Evolutionary conservation across 1,284 basidiomycete species (phyloP), one percentile per base, ranked within the genome.

Genomic region (Apiotrichum montevideense): DNA sequence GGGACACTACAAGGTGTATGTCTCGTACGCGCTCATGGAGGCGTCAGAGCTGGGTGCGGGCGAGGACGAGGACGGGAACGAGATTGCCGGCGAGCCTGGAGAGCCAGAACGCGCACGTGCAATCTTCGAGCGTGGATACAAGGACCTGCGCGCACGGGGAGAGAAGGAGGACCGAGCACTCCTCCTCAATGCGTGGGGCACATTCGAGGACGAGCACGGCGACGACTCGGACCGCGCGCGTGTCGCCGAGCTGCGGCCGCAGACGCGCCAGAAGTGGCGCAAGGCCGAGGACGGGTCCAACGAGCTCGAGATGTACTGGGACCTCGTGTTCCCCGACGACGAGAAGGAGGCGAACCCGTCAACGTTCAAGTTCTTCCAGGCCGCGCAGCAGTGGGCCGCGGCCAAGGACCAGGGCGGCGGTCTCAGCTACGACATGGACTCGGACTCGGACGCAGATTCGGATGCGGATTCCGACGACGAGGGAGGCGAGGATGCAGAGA

Each of bases 271-370:
- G 79, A 85, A 87, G 66, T 85, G 89, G 66, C 81, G 86, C 54
- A 85, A 88, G 66, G 85, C 90, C 66, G 84, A 86, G 62, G 90
- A 91, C 71, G 88, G 87, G 6, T 87, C 87, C 2, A 87, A 88
- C 60, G 85, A 84, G 44, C 84, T 91, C 54, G 92, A 94, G 83
- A 92, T 83, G 69, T 82, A 94, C 71, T 95, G 88, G 86, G 92
- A 95, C 71, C 84, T 94, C 70, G 86, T 93, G 29, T 97, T 96
- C 75, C 85, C 90, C 35, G 93, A 96, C 79, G 93, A 97, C 81
- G 90, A 95, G 69, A 83, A 86, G 55, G 90, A 94, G 69, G 84
- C 87, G 46, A 94, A 95, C 69, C 90, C 93, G 0, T 87, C 89
- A 0, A 85, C 90, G 1, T 94, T 92, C 85, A 93, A 92, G 71